These are phyloP conservation scores for Rhamnella rubrinervis DNA, from an alignment of 331 rosid genomes.

Conservation along the genomic window DNA sequence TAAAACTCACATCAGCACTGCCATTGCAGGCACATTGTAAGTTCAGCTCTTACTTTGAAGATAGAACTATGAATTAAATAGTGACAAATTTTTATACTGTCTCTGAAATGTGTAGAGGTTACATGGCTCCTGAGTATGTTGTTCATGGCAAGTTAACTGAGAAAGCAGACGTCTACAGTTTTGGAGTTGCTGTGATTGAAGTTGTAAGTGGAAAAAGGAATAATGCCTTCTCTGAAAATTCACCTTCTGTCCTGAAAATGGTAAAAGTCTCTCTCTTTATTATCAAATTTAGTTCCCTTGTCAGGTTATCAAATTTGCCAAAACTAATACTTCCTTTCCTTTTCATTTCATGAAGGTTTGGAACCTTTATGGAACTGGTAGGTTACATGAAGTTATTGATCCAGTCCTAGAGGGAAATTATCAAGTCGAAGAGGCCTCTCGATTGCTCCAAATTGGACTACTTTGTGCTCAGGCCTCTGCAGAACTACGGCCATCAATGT, in stretches of 20 bases:
- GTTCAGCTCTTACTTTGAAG: slow-evolving; percentile 7
- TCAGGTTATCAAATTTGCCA: neutral
- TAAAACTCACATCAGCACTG: slow-evolving; percentile 67
- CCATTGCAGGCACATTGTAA: slow-evolving; percentile 58
- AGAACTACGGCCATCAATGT: slow-evolving; percentile 65
- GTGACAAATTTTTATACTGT: no score
- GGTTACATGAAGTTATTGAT: slow-evolving; percentile 47
- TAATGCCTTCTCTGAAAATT: slow-evolving; percentile 32
- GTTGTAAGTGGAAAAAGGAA: slow-evolving; percentile 55
- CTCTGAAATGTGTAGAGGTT: slow-evolving; percentile 44
- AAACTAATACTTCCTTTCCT: neutral
- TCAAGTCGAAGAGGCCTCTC: slow-evolving; percentile 44
- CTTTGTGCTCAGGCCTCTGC: slow-evolving; percentile 80
- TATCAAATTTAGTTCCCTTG: neutral
- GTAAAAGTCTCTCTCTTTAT: slow-evolving; percentile 30
- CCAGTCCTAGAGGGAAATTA: slow-evolving; percentile 40
- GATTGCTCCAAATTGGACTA: slow-evolving; percentile 60
- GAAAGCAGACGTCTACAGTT: slow-evolving; percentile 78
- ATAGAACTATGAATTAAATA: no score
- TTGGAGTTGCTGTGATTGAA: slow-evolving; percentile 64
- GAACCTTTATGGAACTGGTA: slow-evolving; percentile 52
- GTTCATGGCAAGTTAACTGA: slow-evolving; percentile 61
- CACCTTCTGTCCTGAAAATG: slow-evolving; percentile 55
- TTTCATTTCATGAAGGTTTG: slow-evolving; percentile 48
- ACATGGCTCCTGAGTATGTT: slow-evolving; percentile 78